Conservation (phyloP, 495 filamentous ascomycete species). For the Geoglossum glabrum region DNA sequence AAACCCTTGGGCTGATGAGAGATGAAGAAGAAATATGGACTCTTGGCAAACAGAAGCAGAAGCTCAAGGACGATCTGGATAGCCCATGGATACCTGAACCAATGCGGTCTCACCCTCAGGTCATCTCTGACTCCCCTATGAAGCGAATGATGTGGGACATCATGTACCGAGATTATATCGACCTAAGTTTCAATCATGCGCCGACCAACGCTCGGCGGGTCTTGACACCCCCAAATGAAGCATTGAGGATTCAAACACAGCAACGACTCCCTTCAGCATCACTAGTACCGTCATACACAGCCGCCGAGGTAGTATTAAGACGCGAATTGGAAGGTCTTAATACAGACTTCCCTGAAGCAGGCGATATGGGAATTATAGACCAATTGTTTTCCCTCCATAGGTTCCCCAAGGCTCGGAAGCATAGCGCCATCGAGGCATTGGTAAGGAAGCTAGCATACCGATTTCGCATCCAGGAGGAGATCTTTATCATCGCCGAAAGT, state of each 20-base stretch:
- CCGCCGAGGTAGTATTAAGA: neutral
- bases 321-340: neutral
- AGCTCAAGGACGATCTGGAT: too few species aligned
- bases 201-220: neutral
- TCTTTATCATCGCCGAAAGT: neutral
- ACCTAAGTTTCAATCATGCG: neutral
- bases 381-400: neutral
- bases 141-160: neutral
- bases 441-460: neutral
- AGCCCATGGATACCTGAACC: too few species aligned
- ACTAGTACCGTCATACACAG: neutral
- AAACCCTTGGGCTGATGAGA: too few species aligned
- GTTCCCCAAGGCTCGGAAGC: neutral
- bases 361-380: neutral
- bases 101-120: too few species aligned
- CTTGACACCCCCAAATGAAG: neutral
- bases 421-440: neutral
- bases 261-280: neutral
- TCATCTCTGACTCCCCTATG: too few species aligned
- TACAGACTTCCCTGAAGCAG: neutral
- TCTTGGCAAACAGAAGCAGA: too few species aligned
- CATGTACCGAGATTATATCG: neutral
- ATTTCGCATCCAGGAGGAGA: neutral
- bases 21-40: too few species aligned
- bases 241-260: neutral